A percentile compares a stretch with the other conserved stretches of the same genome.
These are phyloP conservation scores for Aquilaria malaccensis DNA, from an alignment of 345 rosid species.

Conservation along the genomic window DNA sequence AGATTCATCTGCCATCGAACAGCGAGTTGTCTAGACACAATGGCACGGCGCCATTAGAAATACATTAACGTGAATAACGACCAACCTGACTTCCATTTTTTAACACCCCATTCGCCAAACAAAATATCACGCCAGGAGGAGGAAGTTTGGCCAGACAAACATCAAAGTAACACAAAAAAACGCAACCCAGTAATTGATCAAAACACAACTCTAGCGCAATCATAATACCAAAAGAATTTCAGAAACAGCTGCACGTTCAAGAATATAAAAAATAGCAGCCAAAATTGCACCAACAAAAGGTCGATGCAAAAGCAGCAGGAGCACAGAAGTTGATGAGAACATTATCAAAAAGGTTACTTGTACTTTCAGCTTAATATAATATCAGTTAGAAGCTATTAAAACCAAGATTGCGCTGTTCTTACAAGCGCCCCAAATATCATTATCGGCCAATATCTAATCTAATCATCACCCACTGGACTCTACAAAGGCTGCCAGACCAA, in stretches of 20 bases:
- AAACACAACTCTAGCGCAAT: too few species aligned
- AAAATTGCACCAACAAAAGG: constrained; percentile 10
- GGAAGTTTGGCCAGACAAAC: too few species aligned
- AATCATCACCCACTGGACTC: not conserved
- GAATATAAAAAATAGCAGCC: constrained; percentile 7
- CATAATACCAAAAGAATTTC: not conserved
- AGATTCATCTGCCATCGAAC: too few species aligned
- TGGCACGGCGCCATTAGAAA: too few species aligned
- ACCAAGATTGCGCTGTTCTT: constrained; percentile 10
- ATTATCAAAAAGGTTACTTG: constrained; percentile 27
- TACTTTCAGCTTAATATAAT: constrained; percentile 30
- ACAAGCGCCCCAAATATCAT: constrained; percentile 2
- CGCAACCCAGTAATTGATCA: too few species aligned
- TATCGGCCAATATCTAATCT: not conserved
- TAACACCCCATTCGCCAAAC: too few species aligned
- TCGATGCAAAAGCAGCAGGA: constrained; percentile 6
- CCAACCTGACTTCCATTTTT: too few species aligned
- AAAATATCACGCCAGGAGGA: too few species aligned
- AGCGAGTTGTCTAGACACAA: too few species aligned
- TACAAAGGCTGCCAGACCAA: constrained; percentile 26
- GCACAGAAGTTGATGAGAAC: constrained; percentile 14
- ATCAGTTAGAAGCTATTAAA: constrained; percentile 20
- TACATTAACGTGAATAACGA: too few species aligned
- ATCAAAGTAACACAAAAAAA: too few species aligned
- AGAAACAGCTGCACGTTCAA: not conserved